Base-by-base conservation (phyloP, 2,329 filamentous ascomycete species). In the Botryosphaeria dothidea region DNA sequence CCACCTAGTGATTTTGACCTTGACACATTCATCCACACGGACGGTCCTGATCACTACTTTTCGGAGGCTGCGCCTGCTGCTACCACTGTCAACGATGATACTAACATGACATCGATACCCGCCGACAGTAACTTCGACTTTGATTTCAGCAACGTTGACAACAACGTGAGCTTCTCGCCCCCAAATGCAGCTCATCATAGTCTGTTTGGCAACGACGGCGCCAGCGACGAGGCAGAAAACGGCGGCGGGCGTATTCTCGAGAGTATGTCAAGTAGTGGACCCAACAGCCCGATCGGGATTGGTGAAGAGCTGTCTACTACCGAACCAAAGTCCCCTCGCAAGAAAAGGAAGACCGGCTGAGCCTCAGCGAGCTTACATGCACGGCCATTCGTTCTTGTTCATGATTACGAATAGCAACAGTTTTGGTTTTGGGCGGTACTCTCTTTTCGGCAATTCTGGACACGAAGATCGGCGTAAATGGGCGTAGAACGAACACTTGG, bases 41-140 rank as follows among this genome's bases (percentile, higher is more conserved):
- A 65, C 7, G n/a, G n/a, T n/a, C 81, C 73, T 65, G 81, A 84
- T 68, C 81, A 84, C 68, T 84, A 83, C 67, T 84, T 84, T 67
- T 76, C 77, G 23, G 79, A 82, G 58, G 71, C 61, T 72, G 23
- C 73, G 17, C 38, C 62, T 4, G 52, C 21, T 15, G 21, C 45
- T 19, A 63, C 34, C 17, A n/a, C 49, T 29, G 27, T 27, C n/a
- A 51, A 58, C 19, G 60, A 45, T 23, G 62, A 62, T 23, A 27
- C 41, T 17, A 63, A 71, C 34, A 75, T 75, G 64, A 69, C 73
- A 41, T 72, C 74, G 43, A 67, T 68, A 15, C 64, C 67, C 13
- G 67, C 62, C 11, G 66, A 68, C 38, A 65, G 68, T 17, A 52
- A 68, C 61, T 27, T 68, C 49, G 41, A 66, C 57, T 52, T 68